A percentile compares a stretch with the other conserved stretches of the same genome.
Evolutionary conservation across 371 early-diverging fungal genomes (phyloP).

Genomic region (Coemansia linderi): DNA sequence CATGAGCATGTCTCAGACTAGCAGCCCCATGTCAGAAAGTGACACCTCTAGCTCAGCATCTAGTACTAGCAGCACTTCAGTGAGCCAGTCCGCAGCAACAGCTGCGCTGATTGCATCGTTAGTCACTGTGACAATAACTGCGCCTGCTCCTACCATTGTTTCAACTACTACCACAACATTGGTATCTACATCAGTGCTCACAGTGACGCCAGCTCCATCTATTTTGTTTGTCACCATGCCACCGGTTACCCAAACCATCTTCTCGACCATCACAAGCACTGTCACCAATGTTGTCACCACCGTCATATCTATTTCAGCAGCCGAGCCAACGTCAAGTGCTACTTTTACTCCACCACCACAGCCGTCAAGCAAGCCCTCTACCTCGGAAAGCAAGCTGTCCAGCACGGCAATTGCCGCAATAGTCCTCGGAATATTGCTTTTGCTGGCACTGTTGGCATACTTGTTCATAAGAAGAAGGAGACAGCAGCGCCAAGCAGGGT

Average conservation of each 20-base stretch:
- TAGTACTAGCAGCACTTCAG: background rate
- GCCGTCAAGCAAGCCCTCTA: background rate
- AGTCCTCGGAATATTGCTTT: background rate
- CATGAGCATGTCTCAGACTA: background rate
- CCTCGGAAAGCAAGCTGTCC: background rate
- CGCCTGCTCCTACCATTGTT: background rate
- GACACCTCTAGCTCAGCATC: conserved; percentile 5
- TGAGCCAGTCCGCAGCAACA: background rate
- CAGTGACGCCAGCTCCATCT: conserved; percentile 7
- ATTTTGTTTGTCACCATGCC: conserved; percentile 12
- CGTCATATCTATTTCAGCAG: background rate
- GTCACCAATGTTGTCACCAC: conserved; percentile 12
- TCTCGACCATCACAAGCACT: background rate
- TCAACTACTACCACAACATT: background rate
- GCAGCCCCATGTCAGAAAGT: background rate
- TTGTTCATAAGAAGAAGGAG: conserved; percentile 6
- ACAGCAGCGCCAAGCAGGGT: conserved; percentile 2
- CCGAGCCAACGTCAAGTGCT: background rate
- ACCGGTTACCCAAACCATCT: conserved; percentile 10
- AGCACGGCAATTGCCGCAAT: background rate
- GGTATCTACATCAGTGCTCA: background rate
- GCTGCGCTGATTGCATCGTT: background rate
- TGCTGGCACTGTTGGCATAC: conserved; percentile 3
- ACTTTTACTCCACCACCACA: background rate
- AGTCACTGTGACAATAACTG: background rate